Conservation (phyloP, 352 stramenopile genomes). For the Pythium guiyangense region DNA sequence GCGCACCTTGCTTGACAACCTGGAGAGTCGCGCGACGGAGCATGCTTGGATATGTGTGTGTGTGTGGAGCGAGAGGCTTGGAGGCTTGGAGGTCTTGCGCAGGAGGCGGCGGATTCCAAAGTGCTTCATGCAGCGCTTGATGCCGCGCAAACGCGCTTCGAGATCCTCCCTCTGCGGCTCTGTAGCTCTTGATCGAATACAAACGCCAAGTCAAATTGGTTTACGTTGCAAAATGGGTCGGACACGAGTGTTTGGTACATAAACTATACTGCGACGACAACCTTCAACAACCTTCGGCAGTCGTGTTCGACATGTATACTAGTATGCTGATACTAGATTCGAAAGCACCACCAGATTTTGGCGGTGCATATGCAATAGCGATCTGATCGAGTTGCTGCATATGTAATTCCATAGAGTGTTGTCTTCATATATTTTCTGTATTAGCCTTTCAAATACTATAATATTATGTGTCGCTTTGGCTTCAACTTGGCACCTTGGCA, state of each 20-base stretch:
- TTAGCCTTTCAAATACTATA: no score
- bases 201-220: conserved; percentile 6
- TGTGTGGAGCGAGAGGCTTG: neutral
- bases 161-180: neutral
- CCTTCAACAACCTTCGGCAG: no score
- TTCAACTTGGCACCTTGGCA: neutral
- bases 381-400: no score
- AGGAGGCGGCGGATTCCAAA: conserved; percentile 25
- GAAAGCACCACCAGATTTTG: no score
- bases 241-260: conserved; percentile 14
- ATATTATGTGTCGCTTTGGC: no score
- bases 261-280: no score
- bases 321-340: no score
- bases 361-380: no score
- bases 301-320: no score
- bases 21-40: conserved; percentile 46
- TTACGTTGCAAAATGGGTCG: conserved; percentile 13
- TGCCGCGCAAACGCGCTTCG: neutral
- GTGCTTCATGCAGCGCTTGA: neutral
- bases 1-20: conserved; percentile 28
- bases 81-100: conserved; percentile 15
- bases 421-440: no score
- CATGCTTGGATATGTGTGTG: conserved; percentile 25
- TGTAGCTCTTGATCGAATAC: conserved; percentile 9
- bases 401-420: no score